Evolutionary conservation across 2,329 filamentous ascomycete genomes (phyloP).

Genomic region (Shiraia sp.): DNA sequence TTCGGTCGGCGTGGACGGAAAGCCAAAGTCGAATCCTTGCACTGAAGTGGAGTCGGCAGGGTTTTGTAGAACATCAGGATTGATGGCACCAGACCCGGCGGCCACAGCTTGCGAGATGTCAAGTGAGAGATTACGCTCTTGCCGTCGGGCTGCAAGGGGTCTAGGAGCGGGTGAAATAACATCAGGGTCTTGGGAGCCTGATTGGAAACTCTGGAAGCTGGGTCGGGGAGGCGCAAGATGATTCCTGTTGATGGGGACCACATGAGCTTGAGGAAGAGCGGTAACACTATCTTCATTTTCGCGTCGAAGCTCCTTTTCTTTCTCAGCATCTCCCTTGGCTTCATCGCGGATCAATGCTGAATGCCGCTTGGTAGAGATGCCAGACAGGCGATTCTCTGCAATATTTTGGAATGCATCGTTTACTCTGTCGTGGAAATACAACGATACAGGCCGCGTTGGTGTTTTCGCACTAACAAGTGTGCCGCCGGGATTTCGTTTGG

Average conservation of each 20-base stretch:
- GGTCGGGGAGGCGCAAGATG: slow-evolving; percentile 49
- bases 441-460: slow-evolving; percentile 65
- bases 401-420: slow-evolving; percentile 87
- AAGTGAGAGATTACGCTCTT: slow-evolving; percentile 47
- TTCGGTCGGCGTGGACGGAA: slow-evolving; percentile 80
- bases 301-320: slow-evolving; percentile 75
- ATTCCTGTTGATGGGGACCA: slow-evolving; percentile 29
- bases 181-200: slow-evolving; percentile 26
- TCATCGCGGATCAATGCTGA: slow-evolving; percentile 82
- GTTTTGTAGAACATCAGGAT: slow-evolving; percentile 48
- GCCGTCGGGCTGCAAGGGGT: slow-evolving; percentile 47
- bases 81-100: slow-evolving; percentile 40
- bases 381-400: slow-evolving; percentile 67
- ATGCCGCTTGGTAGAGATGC: slow-evolving; percentile 62
- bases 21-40: slow-evolving; percentile 61
- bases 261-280: slow-evolving; percentile 68
- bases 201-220: slow-evolving; percentile 23
- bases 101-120: slow-evolving; percentile 48
- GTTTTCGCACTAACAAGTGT: slow-evolving; percentile 55
- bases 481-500: slow-evolving; percentile 62
- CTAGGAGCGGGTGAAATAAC: slow-evolving; percentile 30
- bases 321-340: slow-evolving; percentile 76
- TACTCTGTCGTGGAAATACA: slow-evolving; percentile 80
- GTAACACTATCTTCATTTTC: slow-evolving; percentile 87
- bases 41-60: slow-evolving; percentile 16